Conservation (phyloP, 1,284 basidiomycete genomes). For the Trichosporon asahii region DNA sequence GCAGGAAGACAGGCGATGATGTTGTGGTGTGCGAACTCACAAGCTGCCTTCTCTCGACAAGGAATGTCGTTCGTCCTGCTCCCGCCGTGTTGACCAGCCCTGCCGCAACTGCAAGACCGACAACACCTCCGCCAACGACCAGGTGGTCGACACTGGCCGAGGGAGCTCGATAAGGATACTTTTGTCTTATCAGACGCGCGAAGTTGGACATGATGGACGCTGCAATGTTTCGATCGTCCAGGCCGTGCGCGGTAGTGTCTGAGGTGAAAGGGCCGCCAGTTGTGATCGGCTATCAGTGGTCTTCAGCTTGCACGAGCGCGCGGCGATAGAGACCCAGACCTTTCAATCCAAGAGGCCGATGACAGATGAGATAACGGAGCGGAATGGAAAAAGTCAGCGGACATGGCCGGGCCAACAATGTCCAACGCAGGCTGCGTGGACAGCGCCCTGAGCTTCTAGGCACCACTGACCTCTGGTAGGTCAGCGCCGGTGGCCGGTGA, state of each 20-base stretch:
- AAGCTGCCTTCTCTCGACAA: slow-evolving; percentile 73
- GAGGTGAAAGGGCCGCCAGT: too few relatives aligned
- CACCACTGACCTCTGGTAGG: neutral
- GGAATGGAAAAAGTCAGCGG: neutral
- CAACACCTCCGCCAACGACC: slow-evolving; percentile 86
- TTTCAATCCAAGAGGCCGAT: neutral
- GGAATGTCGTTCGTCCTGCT: slow-evolving; percentile 67
- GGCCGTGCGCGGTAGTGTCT: too few relatives aligned
- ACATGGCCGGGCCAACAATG: neutral
- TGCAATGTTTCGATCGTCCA: neutral
- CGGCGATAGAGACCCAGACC: neutral
- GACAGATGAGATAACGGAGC: neutral
- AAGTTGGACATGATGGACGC: slow-evolving; percentile 9
- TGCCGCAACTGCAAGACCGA: slow-evolving; percentile 83
- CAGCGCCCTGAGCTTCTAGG: neutral
- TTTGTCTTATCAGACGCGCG: slow-evolving; percentile 17
- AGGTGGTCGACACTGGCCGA: slow-evolving; percentile 79
- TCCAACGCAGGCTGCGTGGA: neutral
- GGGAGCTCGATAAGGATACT: slow-evolving; percentile 58
- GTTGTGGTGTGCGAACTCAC: slow-evolving; percentile 38
- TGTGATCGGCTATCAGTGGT: neutral
- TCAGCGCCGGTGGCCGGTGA: too few relatives aligned
- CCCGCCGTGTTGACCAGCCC: slow-evolving; percentile 65
- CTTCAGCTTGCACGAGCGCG: neutral
- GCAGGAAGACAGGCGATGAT: neutral